A percentile compares a stretch with the other conserved stretches of the same genome.
These are phyloP conservation scores for Cymbopogon flexuosus DNA, from an alignment of 202 grass and related monocot species.

Conservation along the genomic window DNA sequence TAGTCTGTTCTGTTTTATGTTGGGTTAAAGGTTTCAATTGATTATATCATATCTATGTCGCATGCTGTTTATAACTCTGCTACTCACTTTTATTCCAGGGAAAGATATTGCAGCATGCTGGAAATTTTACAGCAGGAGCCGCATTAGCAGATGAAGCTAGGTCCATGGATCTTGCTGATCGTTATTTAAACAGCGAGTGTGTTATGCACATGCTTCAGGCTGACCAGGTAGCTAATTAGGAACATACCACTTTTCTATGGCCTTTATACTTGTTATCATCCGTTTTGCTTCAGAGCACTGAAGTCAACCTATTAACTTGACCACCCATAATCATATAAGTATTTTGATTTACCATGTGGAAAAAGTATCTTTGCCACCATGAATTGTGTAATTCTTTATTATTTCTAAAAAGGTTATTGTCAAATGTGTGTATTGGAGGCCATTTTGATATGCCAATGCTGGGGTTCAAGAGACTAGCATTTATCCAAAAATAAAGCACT, in stretches of 20 bases:
- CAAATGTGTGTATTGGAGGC: background rate
- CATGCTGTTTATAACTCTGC: background rate
- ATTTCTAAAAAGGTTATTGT: background rate
- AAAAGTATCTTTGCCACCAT: background rate
- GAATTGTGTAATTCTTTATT: background rate
- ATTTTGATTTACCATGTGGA: background rate
- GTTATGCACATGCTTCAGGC: slow-evolving; percentile 99
- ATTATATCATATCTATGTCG: background rate
- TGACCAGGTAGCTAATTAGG: slow-evolving; percentile 63
- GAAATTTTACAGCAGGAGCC: slow-evolving; percentile 79
- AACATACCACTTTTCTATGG: background rate
- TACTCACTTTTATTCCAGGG: slow-evolving; percentile 54
- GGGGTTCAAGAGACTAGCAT: background rate
- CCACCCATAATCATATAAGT: background rate
- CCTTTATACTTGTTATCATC: background rate
- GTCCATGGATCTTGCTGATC: slow-evolving; percentile 98
- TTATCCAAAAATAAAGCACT: background rate
- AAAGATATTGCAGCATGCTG: slow-evolving; percentile 86
- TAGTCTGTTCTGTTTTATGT: slow-evolving; percentile 9
- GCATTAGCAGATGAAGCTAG: slow-evolving; percentile 95
- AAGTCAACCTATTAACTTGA: background rate
- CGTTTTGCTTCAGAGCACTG: background rate
- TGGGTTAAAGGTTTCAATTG: background rate
- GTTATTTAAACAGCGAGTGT: slow-evolving; percentile 97
- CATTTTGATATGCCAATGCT: background rate